These are phyloP conservation scores for Chlorella sorokiniana DNA, from an alignment of 139 green algal species.

Conservation along the genomic window DNA sequence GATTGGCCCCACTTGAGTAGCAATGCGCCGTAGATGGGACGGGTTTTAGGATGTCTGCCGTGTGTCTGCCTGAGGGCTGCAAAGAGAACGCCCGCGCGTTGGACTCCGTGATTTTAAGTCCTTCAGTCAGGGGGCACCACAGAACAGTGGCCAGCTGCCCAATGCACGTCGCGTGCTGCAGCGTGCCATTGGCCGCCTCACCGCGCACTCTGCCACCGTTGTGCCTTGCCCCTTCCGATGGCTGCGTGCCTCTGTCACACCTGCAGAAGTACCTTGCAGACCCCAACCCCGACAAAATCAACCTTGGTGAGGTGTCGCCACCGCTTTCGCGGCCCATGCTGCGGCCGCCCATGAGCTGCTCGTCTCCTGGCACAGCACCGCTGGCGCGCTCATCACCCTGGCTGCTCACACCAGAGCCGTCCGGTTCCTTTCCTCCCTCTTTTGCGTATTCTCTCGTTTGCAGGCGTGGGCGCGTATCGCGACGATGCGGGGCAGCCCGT, in stretches of 20 bases:
- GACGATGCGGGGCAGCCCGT: constrained; percentile 85
- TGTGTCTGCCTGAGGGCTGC: no score
- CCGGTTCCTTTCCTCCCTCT: background rate
- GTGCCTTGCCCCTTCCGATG: constrained; percentile 23
- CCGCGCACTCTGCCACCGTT: background rate
- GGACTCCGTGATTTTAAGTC: no score
- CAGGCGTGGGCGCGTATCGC: constrained; percentile 77
- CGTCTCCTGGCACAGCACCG: no score
- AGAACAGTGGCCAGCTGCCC: no score
- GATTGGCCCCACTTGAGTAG: no score
- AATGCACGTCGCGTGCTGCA: background rate
- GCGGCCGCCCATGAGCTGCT: no score
- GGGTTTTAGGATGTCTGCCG: no score
- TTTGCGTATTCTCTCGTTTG: background rate
- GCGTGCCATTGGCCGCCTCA: background rate
- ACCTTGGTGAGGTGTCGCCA: constrained; percentile 69
- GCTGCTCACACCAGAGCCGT: background rate
- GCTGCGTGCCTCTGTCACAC: constrained; percentile 52
- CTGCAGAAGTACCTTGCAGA: constrained; percentile 76
- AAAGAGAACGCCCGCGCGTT: no score
- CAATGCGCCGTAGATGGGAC: no score
- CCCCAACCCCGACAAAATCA: constrained; percentile 83
- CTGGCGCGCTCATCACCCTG: background rate
- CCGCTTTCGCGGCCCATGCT: background rate
- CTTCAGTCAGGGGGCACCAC: no score